A percentile compares a stretch with the other conserved stretches of the same genome.
Evolutionary conservation across 2,329 filamentous ascomycete species (phyloP).

Genomic region (Beauveria bassiana): DNA sequence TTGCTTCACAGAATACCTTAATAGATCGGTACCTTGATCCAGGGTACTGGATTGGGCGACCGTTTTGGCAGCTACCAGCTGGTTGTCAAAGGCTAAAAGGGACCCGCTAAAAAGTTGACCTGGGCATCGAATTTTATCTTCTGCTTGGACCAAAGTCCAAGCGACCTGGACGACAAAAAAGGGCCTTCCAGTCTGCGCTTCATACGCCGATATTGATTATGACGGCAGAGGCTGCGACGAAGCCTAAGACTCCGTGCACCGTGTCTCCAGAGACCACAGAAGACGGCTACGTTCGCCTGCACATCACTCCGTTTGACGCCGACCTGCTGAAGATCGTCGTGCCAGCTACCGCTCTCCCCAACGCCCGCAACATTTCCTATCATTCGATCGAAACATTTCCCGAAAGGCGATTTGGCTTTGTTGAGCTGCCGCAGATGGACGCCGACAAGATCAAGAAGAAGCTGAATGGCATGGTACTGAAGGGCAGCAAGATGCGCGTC

Average conservation of each 20-base stretch:
- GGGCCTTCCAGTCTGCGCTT: background rate
- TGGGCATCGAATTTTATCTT: conserved; percentile 4
- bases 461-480: conserved; percentile 77
- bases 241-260: background rate
- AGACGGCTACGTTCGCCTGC: conserved; percentile 43
- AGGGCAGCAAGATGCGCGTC: conserved; percentile 76
- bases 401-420: conserved; percentile 82
- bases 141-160: background rate
- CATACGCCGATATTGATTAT: background rate
- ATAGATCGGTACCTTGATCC: background rate
- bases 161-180: background rate
- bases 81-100: background rate
- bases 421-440: conserved; percentile 72
- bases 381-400: conserved; percentile 81
- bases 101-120: conserved; percentile 13
- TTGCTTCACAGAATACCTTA: background rate
- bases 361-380: conserved; percentile 77
- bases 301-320: conserved; percentile 80
- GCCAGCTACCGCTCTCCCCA: conserved; percentile 55
- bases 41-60: background rate
- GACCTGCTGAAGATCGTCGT: conserved; percentile 67
- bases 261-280: conserved; percentile 12
- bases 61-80: background rate
- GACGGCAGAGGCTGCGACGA: conserved; percentile 4
- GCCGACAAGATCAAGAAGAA: conserved; percentile 90